Percentiles rank a stretch among this genome's conserved stretches.
phyloP scores from a whole-genome alignment of 345 rosid species.

The Rubroshorea leprosula region DNA sequence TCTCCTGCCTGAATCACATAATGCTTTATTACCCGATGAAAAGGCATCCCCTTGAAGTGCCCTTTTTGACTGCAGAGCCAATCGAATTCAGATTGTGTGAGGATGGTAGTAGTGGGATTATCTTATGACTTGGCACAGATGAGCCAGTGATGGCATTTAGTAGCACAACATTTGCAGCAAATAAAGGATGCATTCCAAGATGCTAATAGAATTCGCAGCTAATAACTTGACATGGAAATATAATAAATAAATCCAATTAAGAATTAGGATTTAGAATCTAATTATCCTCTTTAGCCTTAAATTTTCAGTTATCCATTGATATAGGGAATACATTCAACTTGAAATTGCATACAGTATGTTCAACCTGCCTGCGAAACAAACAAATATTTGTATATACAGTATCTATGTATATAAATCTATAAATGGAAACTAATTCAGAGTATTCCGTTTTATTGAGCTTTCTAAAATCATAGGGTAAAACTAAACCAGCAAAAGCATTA shows the following conservation, averaged over 20 bases:
- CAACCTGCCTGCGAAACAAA: not conserved
- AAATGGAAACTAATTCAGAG: not conserved
- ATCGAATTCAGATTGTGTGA: constrained; percentile 6
- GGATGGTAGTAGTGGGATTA: not conserved
- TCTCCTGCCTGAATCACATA: constrained; percentile 86
- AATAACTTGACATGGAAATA: not conserved
- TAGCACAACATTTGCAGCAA: not conserved
- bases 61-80: constrained; percentile 66
- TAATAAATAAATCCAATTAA: too few relatives aligned
- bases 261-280: too few relatives aligned
- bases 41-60: constrained; percentile 76
- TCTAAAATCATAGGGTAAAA: not conserved
- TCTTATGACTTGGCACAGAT: not conserved
- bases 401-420: not conserved
- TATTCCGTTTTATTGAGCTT: not conserved
- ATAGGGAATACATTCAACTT: not conserved
- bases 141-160: not conserved
- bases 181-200: not conserved
- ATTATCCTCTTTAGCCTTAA: not conserved
- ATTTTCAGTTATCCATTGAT: not conserved
- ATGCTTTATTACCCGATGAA: constrained; percentile 75
- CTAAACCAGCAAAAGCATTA: not conserved
- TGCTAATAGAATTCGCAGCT: not conserved
- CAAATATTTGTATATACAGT: not conserved
- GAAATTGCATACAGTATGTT: not conserved